Conservation (phyloP, 2,329 filamentous ascomycete species). For the Leptodontidium sp. region DNA sequence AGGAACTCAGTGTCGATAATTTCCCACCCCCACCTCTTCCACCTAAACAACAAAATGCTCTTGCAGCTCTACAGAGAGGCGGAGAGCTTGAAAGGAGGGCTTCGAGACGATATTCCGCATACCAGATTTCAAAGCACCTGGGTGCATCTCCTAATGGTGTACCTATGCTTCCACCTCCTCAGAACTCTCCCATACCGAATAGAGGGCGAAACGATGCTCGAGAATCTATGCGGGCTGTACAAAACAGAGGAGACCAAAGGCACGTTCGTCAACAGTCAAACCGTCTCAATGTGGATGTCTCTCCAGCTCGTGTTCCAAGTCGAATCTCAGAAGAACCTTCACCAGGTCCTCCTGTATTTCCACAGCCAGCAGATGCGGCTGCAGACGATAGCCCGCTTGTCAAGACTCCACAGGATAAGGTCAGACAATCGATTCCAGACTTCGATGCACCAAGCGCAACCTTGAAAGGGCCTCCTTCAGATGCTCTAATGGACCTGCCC, state of each 20-base stretch:
- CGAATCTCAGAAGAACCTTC: conserved; percentile 66
- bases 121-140: conserved; percentile 95
- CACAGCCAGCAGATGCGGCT: conserved; percentile 49
- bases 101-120: conserved; percentile 92
- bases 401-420: conserved; percentile 72
- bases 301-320: conserved; percentile 66
- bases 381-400: conserved; percentile 44
- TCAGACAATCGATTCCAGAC: conserved; percentile 37
- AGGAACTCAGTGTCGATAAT: conserved; percentile 61
- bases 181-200: conserved; percentile 85
- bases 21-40: conserved; percentile 80
- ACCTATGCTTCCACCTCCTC: conserved; percentile 84
- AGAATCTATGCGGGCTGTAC: conserved; percentile 81
- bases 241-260: conserved; percentile 63
- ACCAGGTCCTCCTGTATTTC: conserved; percentile 41
- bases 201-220: conserved; percentile 78
- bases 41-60: conserved; percentile 87
- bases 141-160: conserved; percentile 83
- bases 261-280: conserved; percentile 53
- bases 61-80: conserved; percentile 89
- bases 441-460: conserved; percentile 60
- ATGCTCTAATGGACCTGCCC: conserved; percentile 50
- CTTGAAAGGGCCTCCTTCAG: conserved; percentile 63
- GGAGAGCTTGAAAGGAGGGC: conserved; percentile 92
- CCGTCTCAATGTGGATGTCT: conserved; percentile 63